These are phyloP conservation scores for Aspergillus leporis DNA, from an alignment of 495 filamentous ascomycete genomes.

Conservation along the genomic window DNA sequence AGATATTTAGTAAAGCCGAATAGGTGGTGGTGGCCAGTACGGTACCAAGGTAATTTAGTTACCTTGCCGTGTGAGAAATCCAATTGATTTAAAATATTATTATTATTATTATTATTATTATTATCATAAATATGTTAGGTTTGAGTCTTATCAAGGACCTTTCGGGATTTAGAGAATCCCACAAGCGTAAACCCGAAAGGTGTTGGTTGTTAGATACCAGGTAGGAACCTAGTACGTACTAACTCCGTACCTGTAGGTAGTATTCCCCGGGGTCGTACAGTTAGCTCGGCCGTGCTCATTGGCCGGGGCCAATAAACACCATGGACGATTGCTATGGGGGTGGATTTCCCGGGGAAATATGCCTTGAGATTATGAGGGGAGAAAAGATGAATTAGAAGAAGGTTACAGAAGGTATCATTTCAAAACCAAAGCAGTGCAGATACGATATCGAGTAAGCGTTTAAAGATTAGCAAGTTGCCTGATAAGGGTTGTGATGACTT, in stretches of 20 bases:
- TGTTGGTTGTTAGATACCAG: too few relatives aligned
- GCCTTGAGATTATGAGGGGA: conserved; percentile 6
- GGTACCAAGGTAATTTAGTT: not conserved
- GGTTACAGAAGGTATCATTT: not conserved
- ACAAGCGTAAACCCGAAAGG: conserved; percentile 1
- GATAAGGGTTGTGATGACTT: conserved; percentile 26
- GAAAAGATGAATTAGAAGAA: conserved; percentile 12
- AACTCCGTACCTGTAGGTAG: too few relatives aligned
- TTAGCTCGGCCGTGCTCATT: conserved; percentile 12
- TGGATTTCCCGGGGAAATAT: conserved; percentile 14
- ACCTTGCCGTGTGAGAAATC: conserved; percentile 2
- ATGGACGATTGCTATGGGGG: not conserved
- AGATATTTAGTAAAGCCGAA: not conserved
- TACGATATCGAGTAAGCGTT: not conserved
- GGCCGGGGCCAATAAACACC: conserved; percentile 16
- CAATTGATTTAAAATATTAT: conserved; percentile 34
- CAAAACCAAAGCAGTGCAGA: not conserved
- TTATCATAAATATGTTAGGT: conserved; percentile 27
- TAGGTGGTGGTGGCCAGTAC: not conserved
- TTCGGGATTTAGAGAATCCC: conserved; percentile 14
- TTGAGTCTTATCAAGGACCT: conserved; percentile 30
- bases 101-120: conserved; percentile 41
- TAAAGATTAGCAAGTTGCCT: not conserved
- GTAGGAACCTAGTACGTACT: too few relatives aligned
- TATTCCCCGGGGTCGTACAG: conserved; percentile 18